Evolutionary conservation across 2,329 filamentous ascomycete genomes (phyloP), one percentile per base, ranked within the genome.

Genomic region (Tolypocladium ophioglossoides): DNA sequence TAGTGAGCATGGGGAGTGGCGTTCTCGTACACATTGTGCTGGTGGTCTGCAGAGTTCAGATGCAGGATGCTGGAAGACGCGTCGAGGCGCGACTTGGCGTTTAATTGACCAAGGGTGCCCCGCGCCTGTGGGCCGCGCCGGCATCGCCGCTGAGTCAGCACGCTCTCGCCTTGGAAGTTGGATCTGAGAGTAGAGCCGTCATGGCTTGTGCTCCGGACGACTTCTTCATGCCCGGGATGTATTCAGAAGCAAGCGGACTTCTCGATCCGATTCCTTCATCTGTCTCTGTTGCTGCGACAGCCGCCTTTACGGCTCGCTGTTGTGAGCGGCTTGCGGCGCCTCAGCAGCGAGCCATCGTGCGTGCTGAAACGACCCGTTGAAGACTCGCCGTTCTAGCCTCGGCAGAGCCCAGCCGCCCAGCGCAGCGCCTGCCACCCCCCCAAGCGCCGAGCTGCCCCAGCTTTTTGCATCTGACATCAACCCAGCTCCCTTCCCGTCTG

Each of bases 1-100:
- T 9, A 11, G 30, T 5, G 34, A 40, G 50, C 37, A 11, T 38
- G 1, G 16, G 32, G 10, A 47, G 1, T 12, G 30, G 6, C 18
- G 14, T 39, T 18, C 47, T 54, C 66, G 51, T 68, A 71, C 69
- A 70, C 69, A 72, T 72, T n/a, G n/a, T n/a, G n/a, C n/a, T n/a
- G 61, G 52, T 55, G 40, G 35, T 46, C 16, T n/a, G 39, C 37
- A 40, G 52, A 24, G 50, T 49, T 51, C 47, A 50, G 53, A 54
- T 47, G 51, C 37, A 37, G 22, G 52, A 40, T 7, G 52, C 20
- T 32, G 38, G 49, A 54, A 53, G 57, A 59, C 57, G 57, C 57
- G 57, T 59, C 37, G 12, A 52, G 38, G 56, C 57, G 57, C 56
- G 55, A 47, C 49, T 32, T 3, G 32, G 32, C n/a, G 39, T 38